These are phyloP conservation scores for Xanthoparmelia taractica DNA, from an alignment of 495 filamentous ascomycete genomes.

Conservation along the genomic window DNA sequence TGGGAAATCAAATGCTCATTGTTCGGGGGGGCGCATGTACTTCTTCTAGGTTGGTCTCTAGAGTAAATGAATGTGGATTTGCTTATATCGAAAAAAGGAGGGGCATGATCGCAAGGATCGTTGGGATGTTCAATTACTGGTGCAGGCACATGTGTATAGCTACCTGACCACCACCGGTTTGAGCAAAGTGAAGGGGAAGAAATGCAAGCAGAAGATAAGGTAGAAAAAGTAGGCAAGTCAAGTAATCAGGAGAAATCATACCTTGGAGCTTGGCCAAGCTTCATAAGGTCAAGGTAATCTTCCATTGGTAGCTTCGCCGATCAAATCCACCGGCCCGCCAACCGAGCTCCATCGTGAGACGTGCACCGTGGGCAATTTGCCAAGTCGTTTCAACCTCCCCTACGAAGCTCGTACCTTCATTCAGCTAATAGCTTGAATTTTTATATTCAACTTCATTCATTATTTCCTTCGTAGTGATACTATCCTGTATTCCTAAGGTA, in stretches of 20 bases:
- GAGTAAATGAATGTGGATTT: background rate
- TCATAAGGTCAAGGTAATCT: no score
- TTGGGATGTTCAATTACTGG: background rate
- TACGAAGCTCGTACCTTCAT: no score
- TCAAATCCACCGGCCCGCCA: background rate
- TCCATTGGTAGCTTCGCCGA: background rate
- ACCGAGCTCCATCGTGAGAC: background rate
- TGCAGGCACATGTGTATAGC: background rate
- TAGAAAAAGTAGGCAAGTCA: background rate
- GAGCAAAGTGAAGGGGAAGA: no score
- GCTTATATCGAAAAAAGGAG: background rate
- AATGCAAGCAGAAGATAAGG: background rate
- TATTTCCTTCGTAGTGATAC: no score
- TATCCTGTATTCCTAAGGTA: no score
- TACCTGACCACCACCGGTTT: no score
- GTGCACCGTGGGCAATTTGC: no score
- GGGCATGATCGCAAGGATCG: background rate
- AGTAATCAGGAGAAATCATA: background rate
- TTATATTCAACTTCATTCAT: no score
- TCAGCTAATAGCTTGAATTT: no score
- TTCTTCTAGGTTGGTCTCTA: background rate
- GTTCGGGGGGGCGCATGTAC: conserved; percentile 9
- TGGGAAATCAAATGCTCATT: background rate
- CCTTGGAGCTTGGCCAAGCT: no score
- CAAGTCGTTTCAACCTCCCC: no score